phyloP scores from a whole-genome alignment of 2,329 filamentous ascomycete genomes.

The Cercospora citrullina region DNA sequence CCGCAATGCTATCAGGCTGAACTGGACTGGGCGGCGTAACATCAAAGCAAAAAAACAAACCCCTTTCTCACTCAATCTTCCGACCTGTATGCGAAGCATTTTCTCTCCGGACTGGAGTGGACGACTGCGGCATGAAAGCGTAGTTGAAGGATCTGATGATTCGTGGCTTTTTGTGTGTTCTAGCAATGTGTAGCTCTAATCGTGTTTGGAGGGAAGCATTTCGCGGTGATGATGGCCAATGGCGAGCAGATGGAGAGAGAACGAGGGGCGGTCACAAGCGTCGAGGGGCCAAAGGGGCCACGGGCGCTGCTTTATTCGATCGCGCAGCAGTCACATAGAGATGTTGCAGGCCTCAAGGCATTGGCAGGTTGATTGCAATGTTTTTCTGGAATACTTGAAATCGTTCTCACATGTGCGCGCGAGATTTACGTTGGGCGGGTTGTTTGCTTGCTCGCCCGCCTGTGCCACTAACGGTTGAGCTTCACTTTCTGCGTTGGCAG shows the following conservation, averaged over 20 bases:
- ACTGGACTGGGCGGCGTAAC: neutral
- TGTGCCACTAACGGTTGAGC: neutral
- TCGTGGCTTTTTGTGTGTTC: neutral
- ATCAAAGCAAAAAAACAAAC: neutral
- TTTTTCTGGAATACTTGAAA: neutral
- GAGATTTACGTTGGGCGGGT: neutral
- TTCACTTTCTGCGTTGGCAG: neutral
- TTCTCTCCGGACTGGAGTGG: neutral
- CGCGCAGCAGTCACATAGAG: slow-evolving; percentile 9
- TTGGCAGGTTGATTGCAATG: slow-evolving; percentile 5
- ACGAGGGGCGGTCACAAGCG: neutral
- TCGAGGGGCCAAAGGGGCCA: neutral
- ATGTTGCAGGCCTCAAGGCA: slow-evolving; percentile 5
- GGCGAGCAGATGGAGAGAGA: neutral
- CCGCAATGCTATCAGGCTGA: slow-evolving; percentile 2
- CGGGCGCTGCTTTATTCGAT: slow-evolving; percentile 1
- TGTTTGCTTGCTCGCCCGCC: neutral
- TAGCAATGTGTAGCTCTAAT: slow-evolving; percentile 5
- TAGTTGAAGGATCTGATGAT: neutral
- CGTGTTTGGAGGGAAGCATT: neutral
- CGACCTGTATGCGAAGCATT: neutral
- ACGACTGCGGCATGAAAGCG: neutral
- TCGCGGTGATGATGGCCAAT: slow-evolving; percentile 1
- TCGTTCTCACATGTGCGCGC: neutral
- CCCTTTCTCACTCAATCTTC: neutral